These are phyloP conservation scores for Spirogloea muscicola DNA, from an alignment of 139 green algal genomes.

Conservation along the genomic window DNA sequence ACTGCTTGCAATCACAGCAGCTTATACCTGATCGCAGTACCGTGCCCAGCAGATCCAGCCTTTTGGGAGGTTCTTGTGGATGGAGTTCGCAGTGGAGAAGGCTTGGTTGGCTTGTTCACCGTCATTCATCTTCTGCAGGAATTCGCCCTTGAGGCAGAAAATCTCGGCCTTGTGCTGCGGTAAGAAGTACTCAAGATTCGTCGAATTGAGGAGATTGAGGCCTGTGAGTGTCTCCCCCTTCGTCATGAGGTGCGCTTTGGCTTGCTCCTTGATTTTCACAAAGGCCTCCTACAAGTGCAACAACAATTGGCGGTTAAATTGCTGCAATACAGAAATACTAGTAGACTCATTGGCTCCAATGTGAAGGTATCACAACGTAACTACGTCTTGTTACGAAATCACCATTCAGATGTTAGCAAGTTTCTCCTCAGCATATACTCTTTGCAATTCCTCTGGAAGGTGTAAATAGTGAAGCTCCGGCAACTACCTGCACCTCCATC, in stretches of 20 bases:
- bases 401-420: too few relatives aligned
- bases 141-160: slow-evolving; percentile 76
- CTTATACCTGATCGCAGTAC: slow-evolving; percentile 76
- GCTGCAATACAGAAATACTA: too few relatives aligned
- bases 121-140: slow-evolving; percentile 60
- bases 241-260: slow-evolving; percentile 62
- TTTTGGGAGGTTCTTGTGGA: slow-evolving; percentile 71
- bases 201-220: slow-evolving; percentile 85
- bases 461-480: too few relatives aligned
- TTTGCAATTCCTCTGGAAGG: too few relatives aligned
- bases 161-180: slow-evolving; percentile 83
- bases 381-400: too few relatives aligned
- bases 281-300: too few relatives aligned
- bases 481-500: slow-evolving; percentile 96
- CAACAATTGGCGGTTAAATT: too few relatives aligned
- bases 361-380: too few relatives aligned
- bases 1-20: too few relatives aligned
- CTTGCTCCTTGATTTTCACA: slow-evolving; percentile 91
- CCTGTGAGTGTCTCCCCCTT: slow-evolving; percentile 65
- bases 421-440: too few relatives aligned
- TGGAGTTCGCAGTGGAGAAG: slow-evolving; percentile 73
- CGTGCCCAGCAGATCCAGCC: slow-evolving; percentile 87
- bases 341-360: too few relatives aligned
- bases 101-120: slow-evolving; percentile 49
- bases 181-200: slow-evolving; percentile 97